Evolutionary conservation across 306 rosid genomes (phyloP), one percentile per base, ranked within the genome.

Genomic region (Gynostemma pentaphyllum): DNA sequence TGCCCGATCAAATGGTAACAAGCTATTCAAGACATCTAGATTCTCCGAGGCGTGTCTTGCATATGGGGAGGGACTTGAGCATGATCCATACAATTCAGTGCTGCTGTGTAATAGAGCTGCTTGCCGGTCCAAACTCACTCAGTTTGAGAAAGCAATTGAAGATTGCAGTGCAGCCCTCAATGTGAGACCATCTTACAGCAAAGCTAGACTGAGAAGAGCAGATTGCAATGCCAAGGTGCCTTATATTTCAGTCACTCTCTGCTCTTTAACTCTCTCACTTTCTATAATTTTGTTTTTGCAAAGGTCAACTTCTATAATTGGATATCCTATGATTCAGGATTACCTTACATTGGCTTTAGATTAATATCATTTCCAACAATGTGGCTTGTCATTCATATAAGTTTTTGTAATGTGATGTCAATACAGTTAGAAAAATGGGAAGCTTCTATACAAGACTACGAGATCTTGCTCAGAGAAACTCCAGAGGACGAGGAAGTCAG

Each of bases 181-280:
- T 29, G 73, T 80, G 18, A 81, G 96, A 9, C 96, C 95, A 6
- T 81, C 85, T 21, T 91, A 91, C 65, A 44, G 26, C 64, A 91
- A 85, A 72, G 96, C 97, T 19, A 85, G 97, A 64, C 67, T 85
- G 32, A 75, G 97, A 79, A 82, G 96, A 67, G 97, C 95, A 15
- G 89, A 91, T 69, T 88, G 88, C 78, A 73, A 88, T 59, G 81
- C 78, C 29, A 91, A 91, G 98, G 98, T 89, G 45, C 66, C 50
- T 15, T 24, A 41, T 14, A 14, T 23, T 37, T 61, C 41, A 12
- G 32, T n/a, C 15, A 15, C 13, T 34, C 70, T 2, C 49, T 39
- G 16, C 7, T 16, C 23, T 8, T 44, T 44, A 2, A 2, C 14
- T 9, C 24, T 26, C n/a, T n/a, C n/a, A n/a, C n/a, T n/a, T n/a